Evolutionary conservation across 1,139 yeast species (phyloP), one percentile per base, ranked within the genome.

Genomic region (Yamadazyma pseudoaaseri): DNA sequence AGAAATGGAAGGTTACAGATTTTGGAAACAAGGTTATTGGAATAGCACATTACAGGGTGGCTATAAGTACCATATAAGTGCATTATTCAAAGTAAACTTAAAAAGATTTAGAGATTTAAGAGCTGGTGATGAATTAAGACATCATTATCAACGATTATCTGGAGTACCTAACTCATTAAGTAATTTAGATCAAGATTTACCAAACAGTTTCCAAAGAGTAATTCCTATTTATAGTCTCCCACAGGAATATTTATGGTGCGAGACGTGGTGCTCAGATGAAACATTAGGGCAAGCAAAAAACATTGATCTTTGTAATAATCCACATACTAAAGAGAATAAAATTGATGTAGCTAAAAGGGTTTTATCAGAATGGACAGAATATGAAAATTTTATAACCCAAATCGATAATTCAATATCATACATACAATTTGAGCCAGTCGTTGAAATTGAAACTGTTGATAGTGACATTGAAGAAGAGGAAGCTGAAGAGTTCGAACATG

Each of bases 21-120:
- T 92, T 61, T 92, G 98, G 98, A 83, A 87, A 50, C 76, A 78
- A 43, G 97, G 97, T 0, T 92, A 87, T 56, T 92, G 98, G 98
- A 62, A 76, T 37, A 69, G 70, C 4, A 73, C 76, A 18, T 62
- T 90, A 27, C 71, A 74, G 22, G 79, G 75, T 22, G 73, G 76
- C 18, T 60, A 65, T 26, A 73, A 73, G 41, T 92, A 92, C 52
- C 96, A 87, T 55, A 86, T 87, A 42, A 81, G 95, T 56, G 95
- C 96, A 0, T 66, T 86, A 23, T 89, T 79, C 51, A 86, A 89
- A 9, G 83, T 90, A 36, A 95, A 92, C 53, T 70, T 92, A 53
- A 61, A 65, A 10, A 65, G 65, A 38, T 83, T 89, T 56, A 72
- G 96, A 44, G 60, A 67, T 14, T 56, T 75, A 16, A 74, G 73